A percentile compares a stretch with the other conserved stretches of the same genome.
Conservation (phyloP, 352 stramenopile genomes). For the Globisporangium alternatum region DNA sequence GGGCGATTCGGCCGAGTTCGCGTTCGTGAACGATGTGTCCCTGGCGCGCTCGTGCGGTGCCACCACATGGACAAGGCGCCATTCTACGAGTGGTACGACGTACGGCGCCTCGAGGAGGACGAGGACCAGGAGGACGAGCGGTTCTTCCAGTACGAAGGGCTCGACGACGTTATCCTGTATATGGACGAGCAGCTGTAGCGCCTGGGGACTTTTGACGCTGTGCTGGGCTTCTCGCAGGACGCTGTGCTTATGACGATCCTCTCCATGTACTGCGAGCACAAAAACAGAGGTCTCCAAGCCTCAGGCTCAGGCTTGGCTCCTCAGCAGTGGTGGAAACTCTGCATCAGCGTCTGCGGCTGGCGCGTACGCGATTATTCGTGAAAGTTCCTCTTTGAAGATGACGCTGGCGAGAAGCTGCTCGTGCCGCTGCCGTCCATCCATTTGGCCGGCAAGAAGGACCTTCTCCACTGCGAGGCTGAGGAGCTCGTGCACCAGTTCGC, state of each 20-base stretch:
- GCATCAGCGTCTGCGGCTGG: constrained; percentile 3
- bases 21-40: neutral
- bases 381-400: constrained; percentile 32
- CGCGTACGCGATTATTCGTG: neutral
- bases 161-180: constrained; percentile 41
- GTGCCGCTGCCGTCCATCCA: constrained; percentile 32
- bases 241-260: constrained; percentile 10
- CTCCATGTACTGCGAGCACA: constrained; percentile 7
- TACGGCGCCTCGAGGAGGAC: constrained; percentile 1
- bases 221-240: constrained; percentile 19
- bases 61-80: neutral
- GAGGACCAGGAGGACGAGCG: constrained; percentile 23
- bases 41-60: neutral
- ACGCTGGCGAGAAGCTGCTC: constrained; percentile 20
- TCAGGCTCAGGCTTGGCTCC: neutral
- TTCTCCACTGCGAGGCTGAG: constrained; percentile 44
- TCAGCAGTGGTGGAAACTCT: constrained; percentile 30
- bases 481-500: constrained; percentile 32
- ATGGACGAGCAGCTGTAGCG: constrained; percentile 41
- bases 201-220: constrained; percentile 53
- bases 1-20: constrained; percentile 4
- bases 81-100: constrained; percentile 9
- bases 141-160: constrained; percentile 44
- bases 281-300: neutral
- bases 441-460: constrained; percentile 58